Evolutionary conservation across 2,329 filamentous ascomycete species (phyloP), one percentile per base, ranked within the genome.

Genomic region (Venturia pyrina): DNA sequence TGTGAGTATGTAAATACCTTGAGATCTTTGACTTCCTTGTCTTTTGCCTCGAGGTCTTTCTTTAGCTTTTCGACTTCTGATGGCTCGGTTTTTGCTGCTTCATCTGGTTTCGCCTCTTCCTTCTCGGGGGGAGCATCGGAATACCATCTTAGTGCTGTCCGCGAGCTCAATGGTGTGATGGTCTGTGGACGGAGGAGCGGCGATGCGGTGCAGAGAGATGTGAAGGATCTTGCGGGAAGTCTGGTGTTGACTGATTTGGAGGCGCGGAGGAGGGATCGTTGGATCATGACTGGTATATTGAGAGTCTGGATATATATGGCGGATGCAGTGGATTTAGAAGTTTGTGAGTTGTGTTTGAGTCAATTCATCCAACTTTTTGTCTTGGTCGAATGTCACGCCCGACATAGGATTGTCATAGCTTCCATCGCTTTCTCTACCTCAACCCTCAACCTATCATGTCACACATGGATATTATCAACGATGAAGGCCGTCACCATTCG

Each of bases 21-120:
- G 78, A 96, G 84, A 62, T 97, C 92, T 68, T 89, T 74, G 56
- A 86, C 82, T 76, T 92, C 89, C 77, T 85, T 87, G 71, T 88
- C 85, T 77, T 89, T 89, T 67, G 84, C 81, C 75, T 91, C 88
- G 5, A 91, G 75, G 76, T 91, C 86, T 76, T 87, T 87, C 75
- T 85, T 83, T 59, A 84, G 63, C 67, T 74, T 70, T 40, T 74
- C 69, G 5, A 67, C 64, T 66, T 75, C 73, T 34, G 71, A 69
- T 57, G 67, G 68, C 43, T n/a, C 68, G 66, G 43, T 81, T 53
- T 62, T 40, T n/a, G 75, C 71, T 62, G 74, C 69, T 62, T 75
- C 70, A 48, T 70, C 67, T 40, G 70, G 71, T 56, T 74, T 74
- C 32, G 69, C 67, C 56, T 75, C 72, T 60, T 65, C 65, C 44